Base-by-base conservation (phyloP, 352 stramenopile species). In the Phytophthora chlamydospora region DNA sequence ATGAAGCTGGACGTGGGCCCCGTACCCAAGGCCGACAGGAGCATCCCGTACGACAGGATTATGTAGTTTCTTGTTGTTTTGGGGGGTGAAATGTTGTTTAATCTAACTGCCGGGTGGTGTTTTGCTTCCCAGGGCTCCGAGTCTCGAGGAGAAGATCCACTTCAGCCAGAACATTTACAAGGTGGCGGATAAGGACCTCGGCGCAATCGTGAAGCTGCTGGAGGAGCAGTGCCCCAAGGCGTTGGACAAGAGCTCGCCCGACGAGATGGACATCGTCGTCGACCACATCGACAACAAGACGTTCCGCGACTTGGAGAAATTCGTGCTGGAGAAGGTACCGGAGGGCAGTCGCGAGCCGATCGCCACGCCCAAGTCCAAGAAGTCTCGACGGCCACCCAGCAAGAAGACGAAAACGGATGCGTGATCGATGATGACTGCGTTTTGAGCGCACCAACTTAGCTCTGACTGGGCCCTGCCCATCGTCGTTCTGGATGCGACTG, bases 151-250 rank as follows among this genome's bases (percentile, higher is more conserved):
- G 48, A 94, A 94, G 68, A 89, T 95, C 31, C 58, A 77, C 40
- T 93, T 97, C 44, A 93, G 88, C 58, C 87, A 96, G 46, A 91
- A 93, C 73, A 92, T 96, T 41, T 97, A 96, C 82, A 93, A 95
- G 69, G 60, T 97, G 19, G 56, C 79, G 17, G 66, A 57, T 39
- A 83, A 92, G 24, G 88, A 96, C 27, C 72, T 97, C 0, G 74
- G 72, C 11, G 68, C 69, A n/a, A 60, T 97, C 49, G 78, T 97
- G 31, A 71, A 92, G 42, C 75, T 93, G 58, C 75, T 97, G 40
- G 78, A 96, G 12, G 84, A 96, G 43, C 83, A 90, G 35, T 96
- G 88, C 29, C 85, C 89, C 7, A 93, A 93, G 61, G 78, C 83
- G 41, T 64, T 97, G 31, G 84, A 95, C 56, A 94, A 92, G 82